phyloP scores from a whole-genome alignment of 345 rosid genomes.

The Excoecaria agallocha region DNA sequence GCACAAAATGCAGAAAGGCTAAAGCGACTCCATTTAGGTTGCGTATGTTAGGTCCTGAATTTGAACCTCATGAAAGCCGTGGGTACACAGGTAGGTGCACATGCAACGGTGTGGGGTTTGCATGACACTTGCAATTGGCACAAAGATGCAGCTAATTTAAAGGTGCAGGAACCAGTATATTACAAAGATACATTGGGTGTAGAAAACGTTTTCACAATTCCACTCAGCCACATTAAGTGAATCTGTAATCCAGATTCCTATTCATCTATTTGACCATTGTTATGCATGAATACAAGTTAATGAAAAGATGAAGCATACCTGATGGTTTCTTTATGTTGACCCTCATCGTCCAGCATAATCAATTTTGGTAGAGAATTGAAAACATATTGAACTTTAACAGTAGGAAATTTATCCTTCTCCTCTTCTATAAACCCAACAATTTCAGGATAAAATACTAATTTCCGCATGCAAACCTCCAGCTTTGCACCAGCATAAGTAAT shows the following conservation, averaged over 20 bases:
- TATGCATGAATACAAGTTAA: not conserved
- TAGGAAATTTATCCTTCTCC: conserved; percentile 76
- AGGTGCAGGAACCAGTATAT: too few species aligned
- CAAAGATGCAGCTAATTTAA: too few species aligned
- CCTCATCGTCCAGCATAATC: conserved; percentile 79
- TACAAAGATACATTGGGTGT: too few species aligned
- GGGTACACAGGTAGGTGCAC: not conserved
- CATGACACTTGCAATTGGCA: not conserved
- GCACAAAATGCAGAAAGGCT: not conserved
- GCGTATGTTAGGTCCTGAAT: not conserved
- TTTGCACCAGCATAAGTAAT: conserved; percentile 73
- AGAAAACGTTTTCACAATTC: too few species aligned
- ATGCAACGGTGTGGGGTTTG: not conserved
- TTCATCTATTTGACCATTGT: not conserved
- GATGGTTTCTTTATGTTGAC: conserved; percentile 41
- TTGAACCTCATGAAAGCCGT: not conserved
- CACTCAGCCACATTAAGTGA: not conserved
- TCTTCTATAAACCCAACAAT: conserved; percentile 87
- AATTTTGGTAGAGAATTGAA: conserved; percentile 95
- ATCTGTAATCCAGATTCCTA: not conserved
- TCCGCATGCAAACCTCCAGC: conserved; percentile 92
- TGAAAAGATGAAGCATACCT: conserved; percentile 14
- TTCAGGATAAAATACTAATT: conserved; percentile 89
- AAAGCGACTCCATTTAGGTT: not conserved
- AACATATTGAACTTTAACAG: conserved; percentile 63